A percentile compares a stretch with the other conserved stretches of the same genome.
Conservation (phyloP, 371 early-diverging fungal species). For the Syncephalastrum contaminatum region DNA sequence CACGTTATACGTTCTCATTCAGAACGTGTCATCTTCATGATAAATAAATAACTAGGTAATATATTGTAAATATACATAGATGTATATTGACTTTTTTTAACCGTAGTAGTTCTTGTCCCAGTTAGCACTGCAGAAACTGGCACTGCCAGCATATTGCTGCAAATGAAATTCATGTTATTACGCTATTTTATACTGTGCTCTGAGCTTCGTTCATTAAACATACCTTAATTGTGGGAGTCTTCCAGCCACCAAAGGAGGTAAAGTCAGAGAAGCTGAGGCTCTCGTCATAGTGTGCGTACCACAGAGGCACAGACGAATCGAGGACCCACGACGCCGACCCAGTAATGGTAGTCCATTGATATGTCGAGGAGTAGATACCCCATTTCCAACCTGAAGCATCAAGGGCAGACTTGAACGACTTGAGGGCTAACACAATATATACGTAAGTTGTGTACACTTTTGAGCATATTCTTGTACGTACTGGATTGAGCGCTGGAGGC, state of each 20-base stretch:
- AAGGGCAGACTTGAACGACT: slow-evolving; percentile 16
- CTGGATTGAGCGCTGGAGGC: slow-evolving; percentile 7
- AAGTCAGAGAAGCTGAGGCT: slow-evolving; percentile 17
- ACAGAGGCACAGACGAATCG: slow-evolving; percentile 19
- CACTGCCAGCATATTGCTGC: slow-evolving; percentile 22
- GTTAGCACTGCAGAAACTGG: slow-evolving; percentile 15
- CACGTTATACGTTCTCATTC: too few relatives aligned
- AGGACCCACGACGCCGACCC: slow-evolving; percentile 15
- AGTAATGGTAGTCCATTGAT: slow-evolving; percentile 22
- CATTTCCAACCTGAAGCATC: slow-evolving; percentile 20
- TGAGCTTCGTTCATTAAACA: not conserved
- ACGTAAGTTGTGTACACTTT: not conserved
- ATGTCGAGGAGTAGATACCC: slow-evolving; percentile 20
- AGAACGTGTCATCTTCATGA: too few relatives aligned
- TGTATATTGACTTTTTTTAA: not conserved
- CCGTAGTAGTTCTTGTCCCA: slow-evolving; percentile 24
- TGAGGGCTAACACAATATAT: slow-evolving; percentile 6
- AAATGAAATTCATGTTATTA: not conserved
- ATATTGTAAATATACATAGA: too few relatives aligned
- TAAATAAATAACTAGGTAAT: too few relatives aligned
- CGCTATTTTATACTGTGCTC: not conserved
- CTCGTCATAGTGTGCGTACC: slow-evolving; percentile 24
- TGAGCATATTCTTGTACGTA: slow-evolving; percentile 1
- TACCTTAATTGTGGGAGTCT: slow-evolving; percentile 24
- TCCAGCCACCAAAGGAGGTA: slow-evolving; percentile 24